A percentile compares a stretch with the other conserved stretches of the same genome.
phyloP scores from a whole-genome alignment of 106 monocot genomes.

The Chionographis japonica region DNA sequence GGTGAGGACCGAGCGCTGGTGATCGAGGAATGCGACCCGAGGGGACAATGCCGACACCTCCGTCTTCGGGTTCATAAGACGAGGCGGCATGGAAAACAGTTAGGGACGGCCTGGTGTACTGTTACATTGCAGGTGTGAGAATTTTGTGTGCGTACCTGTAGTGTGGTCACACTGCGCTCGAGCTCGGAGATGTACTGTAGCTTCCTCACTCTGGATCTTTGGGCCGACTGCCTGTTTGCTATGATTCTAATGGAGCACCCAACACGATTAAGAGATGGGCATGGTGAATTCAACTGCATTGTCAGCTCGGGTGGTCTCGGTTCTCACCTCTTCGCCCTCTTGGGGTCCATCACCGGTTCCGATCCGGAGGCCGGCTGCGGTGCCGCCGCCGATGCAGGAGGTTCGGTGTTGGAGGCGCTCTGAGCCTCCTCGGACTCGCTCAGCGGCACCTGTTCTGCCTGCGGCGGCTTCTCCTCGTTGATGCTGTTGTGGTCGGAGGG shows the following conservation, averaged over 20 bases:
- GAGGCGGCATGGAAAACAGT: too few relatives aligned
- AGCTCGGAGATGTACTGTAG: constrained; percentile 92
- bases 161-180: constrained; percentile 61
- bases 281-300: background rate
- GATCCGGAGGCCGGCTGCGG: background rate
- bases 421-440: constrained; percentile 26
- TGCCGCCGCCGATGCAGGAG: background rate
- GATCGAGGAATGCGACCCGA: constrained; percentile 81
- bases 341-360: constrained; percentile 42
- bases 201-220: constrained; percentile 83
- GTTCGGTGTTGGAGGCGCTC: background rate
- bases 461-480: constrained; percentile 32
- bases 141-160: constrained; percentile 40
- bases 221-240: constrained; percentile 88
- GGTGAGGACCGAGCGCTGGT: constrained; percentile 76
- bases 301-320: background rate
- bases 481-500: constrained; percentile 56
- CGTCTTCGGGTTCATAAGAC: constrained; percentile 32
- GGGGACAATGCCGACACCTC: constrained; percentile 88
- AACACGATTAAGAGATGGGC: too few relatives aligned
- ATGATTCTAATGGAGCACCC: constrained; percentile 40
- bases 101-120: too few relatives aligned
- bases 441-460: constrained; percentile 29
- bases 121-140: too few relatives aligned
- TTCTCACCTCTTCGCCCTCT: constrained; percentile 69